phyloP scores from a whole-genome alignment of 805 yeast genomes.

The Schwanniomyces yamadae region DNA sequence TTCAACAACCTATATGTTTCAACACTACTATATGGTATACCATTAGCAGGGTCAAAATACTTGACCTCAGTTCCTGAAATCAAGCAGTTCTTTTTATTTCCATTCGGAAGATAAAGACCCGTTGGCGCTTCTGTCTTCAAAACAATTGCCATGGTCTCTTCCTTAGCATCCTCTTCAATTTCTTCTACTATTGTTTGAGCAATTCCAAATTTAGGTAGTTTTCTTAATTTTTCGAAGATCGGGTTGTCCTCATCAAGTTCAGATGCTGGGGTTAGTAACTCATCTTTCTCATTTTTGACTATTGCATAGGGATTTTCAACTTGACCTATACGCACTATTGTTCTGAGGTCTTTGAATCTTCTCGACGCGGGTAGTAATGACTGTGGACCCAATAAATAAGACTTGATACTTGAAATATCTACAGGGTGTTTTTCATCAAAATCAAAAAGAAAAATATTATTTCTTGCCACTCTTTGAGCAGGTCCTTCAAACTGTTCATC shows the following conservation, averaged over 20 bases:
- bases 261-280: conserved; percentile 31
- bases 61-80: conserved; percentile 77
- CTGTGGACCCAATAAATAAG: conserved; percentile 60
- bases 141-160: conserved; percentile 41
- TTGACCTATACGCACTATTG: conserved; percentile 42
- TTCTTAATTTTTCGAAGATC: conserved; percentile 42
- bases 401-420: conserved; percentile 25
- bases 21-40: conserved; percentile 81
- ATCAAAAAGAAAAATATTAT: conserved; percentile 53
- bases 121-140: conserved; percentile 71
- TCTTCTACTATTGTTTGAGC: conserved; percentile 45
- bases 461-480: conserved; percentile 54
- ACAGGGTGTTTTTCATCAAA: conserved; percentile 36
- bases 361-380: conserved; percentile 51
- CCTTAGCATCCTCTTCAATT: conserved; percentile 40
- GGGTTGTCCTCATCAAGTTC: conserved; percentile 35
- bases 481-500: conserved; percentile 63
- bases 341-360: conserved; percentile 55
- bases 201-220: conserved; percentile 64
- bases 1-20: conserved; percentile 72
- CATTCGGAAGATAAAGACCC: conserved; percentile 70
- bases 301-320: conserved; percentile 39
- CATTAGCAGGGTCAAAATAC: conserved; percentile 85
- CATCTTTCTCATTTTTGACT: conserved; percentile 32
- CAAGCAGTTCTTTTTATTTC: conserved; percentile 63